Conservation (phyloP, 129 eudicot genomes). For the Ambrosia artemisiifolia region DNA sequence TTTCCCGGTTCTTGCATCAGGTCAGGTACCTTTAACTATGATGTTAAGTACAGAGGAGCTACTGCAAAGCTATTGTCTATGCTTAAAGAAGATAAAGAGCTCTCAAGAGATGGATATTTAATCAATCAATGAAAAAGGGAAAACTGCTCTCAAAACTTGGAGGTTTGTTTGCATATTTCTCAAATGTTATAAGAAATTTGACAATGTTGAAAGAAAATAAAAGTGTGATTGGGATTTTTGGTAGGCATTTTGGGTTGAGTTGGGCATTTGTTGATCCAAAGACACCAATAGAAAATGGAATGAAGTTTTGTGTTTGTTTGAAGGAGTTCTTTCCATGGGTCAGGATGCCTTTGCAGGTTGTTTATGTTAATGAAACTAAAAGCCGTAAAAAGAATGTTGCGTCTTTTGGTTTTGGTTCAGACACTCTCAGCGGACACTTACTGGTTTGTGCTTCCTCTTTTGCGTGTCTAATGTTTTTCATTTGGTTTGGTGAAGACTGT, state of each 20-base stretch:
- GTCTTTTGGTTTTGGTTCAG: slow-evolving; percentile 79
- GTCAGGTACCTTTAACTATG: slow-evolving; percentile 73
- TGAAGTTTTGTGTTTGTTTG: slow-evolving; percentile 80
- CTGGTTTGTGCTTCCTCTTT: slow-evolving; percentile 53
- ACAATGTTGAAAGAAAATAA: background rate
- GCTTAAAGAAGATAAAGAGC: slow-evolving; percentile 63
- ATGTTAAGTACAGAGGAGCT: slow-evolving; percentile 61
- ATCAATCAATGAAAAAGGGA: slow-evolving; percentile 80
- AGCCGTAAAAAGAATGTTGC: slow-evolving; percentile 37
- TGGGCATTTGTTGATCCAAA: slow-evolving; percentile 95
- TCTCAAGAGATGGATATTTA: slow-evolving; percentile 55
- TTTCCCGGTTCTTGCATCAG: no score
- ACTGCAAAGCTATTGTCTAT: slow-evolving; percentile 46
- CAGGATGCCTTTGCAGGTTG: slow-evolving; percentile 82
- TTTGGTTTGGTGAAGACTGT: no score
- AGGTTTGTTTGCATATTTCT: slow-evolving; percentile 38
- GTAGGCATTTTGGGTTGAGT: slow-evolving; percentile 76
- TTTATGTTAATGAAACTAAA: slow-evolving; percentile 54
- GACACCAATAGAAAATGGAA: slow-evolving; percentile 69
- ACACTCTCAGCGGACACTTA: slow-evolving; percentile 83
- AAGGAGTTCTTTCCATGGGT: slow-evolving; percentile 89
- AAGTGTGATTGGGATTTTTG: slow-evolving; percentile 1
- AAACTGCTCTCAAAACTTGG: slow-evolving; percentile 77
- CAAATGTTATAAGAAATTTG: background rate
- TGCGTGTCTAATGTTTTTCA: background rate